phyloP scores from a whole-genome alignment of 306 rosid genomes.

The Quercus gilva region DNA sequence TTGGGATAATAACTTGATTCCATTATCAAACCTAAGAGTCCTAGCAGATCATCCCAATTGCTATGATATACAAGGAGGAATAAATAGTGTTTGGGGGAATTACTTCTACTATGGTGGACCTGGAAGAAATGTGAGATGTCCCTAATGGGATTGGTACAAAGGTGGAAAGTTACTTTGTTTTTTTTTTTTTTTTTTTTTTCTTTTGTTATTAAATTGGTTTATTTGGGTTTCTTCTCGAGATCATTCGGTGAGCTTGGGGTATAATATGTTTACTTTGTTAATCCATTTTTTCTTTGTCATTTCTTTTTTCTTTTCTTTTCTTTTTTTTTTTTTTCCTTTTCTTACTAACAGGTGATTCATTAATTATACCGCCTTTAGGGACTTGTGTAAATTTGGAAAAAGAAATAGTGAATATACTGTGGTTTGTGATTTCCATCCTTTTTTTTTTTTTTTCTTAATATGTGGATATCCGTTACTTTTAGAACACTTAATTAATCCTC shows the following conservation, averaged over 20 bases:
- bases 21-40: constrained; percentile 69
- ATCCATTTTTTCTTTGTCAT: constrained; percentile 34
- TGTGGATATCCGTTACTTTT: no score
- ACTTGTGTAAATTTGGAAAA: constrained; percentile 56
- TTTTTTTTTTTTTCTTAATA: neutral
- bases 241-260: constrained; percentile 50
- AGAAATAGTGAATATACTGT: constrained; percentile 59
- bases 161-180: constrained; percentile 2
- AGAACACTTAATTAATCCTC: no score
- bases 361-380: constrained; percentile 43
- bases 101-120: constrained; percentile 98
- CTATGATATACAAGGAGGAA: constrained; percentile 89
- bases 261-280: constrained; percentile 9
- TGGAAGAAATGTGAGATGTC: constrained; percentile 85
- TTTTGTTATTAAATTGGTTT: constrained; percentile 8
- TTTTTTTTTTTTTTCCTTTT: neutral
- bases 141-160: constrained; percentile 51
- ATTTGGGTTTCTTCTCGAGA: constrained; percentile 57
- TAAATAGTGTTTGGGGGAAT: constrained; percentile 87
- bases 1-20: constrained; percentile 84
- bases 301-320: constrained; percentile 21
- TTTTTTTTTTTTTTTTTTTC: neutral
- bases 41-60: constrained; percentile 95
- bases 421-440: constrained; percentile 25
- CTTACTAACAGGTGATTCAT: constrained; percentile 57